Base-by-base conservation (phyloP, 371 early-diverging fungal genomes). In the Mucor ambiguus region DNA sequence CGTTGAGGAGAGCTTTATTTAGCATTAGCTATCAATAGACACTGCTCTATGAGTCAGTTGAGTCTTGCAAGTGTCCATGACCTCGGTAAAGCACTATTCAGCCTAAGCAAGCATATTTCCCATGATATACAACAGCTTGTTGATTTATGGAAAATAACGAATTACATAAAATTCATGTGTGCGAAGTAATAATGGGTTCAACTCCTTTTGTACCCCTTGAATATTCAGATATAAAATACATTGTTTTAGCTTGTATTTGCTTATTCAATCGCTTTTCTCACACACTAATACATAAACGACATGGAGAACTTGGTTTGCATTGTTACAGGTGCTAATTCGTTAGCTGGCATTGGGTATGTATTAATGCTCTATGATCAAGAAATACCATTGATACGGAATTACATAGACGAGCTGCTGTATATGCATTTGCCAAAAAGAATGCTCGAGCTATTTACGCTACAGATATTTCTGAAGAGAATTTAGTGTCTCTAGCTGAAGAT, bases 301-400 rank as follows among this genome's bases (percentile, higher is more conserved):
- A 62, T 62, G 63, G 54, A 62, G 1, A 41, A 52, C 24, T 62
- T 52, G 35, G 76, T 84, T 22, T 84, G 84, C 64, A 82, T 84
- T 55, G 65, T 84, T 38, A 84, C 84, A 12, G 84, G 84, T 33
- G 84, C 84, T 8, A 78, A 77, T 35, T 84, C 84, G 5, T 14
- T 75, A 12, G 66, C 65, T 26, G 84, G 84, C 33, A 84, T 84
- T 62, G 84, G 84, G 84, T 84, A 82, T 48, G 14, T 24, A n/a
- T 48, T 20, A 0, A 48, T 48, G 48, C 20, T 24, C 18, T 24
- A 20, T 7, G 3, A 48, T 11, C 10, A 22, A 0, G 48, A 48
- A 24, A 1, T 2, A 12, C 24, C 5, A 52, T 52, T 28, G 28
- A 28, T 9, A 33, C 9, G 9, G 9, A 9, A 10, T 2, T 52